Conservation (phyloP, 169 alveolate species). For the Cryptosporidium canis region DNA sequence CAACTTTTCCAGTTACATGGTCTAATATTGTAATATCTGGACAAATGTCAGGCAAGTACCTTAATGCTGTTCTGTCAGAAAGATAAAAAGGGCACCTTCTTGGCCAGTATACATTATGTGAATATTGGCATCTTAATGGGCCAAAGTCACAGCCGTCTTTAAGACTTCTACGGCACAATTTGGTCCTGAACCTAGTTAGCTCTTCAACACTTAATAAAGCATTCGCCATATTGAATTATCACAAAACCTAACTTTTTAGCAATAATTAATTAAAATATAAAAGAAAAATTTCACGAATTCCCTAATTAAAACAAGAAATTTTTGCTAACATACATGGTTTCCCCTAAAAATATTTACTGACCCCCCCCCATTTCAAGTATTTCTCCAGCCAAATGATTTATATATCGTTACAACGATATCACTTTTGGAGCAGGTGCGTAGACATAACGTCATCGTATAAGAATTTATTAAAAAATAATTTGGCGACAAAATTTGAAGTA, state of each 20-base stretch:
- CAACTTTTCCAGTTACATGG: slow-evolving; percentile 72
- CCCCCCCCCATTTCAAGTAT: slow-evolving; percentile 2
- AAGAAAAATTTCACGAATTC: neutral
- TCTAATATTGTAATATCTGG: slow-evolving; percentile 75
- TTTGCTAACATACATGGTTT: neutral
- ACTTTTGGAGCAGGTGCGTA: neutral
- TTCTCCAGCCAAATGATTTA: slow-evolving; percentile 53
- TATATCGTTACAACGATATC: slow-evolving; percentile 19
- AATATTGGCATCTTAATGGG: slow-evolving; percentile 84
- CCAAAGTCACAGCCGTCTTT: slow-evolving; percentile 85
- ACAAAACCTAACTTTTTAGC: slow-evolving; percentile 34
- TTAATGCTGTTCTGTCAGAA: slow-evolving; percentile 81
- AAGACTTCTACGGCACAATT: slow-evolving; percentile 82
- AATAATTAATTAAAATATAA: neutral
- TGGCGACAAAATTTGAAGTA: neutral
- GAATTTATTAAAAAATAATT: neutral
- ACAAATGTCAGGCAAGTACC: slow-evolving; percentile 86
- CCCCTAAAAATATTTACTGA: neutral
- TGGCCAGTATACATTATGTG: slow-evolving; percentile 86
- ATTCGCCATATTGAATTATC: slow-evolving; percentile 49
- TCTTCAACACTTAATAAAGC: slow-evolving; percentile 85
- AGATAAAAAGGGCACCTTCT: slow-evolving; percentile 86
- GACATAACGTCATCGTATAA: slow-evolving; percentile 5
- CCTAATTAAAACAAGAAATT: neutral
- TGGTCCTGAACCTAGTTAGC: slow-evolving; percentile 84